These are phyloP conservation scores for Nakazawaea holstii DNA, from an alignment of 805 yeast genomes.

Conservation along the genomic window DNA sequence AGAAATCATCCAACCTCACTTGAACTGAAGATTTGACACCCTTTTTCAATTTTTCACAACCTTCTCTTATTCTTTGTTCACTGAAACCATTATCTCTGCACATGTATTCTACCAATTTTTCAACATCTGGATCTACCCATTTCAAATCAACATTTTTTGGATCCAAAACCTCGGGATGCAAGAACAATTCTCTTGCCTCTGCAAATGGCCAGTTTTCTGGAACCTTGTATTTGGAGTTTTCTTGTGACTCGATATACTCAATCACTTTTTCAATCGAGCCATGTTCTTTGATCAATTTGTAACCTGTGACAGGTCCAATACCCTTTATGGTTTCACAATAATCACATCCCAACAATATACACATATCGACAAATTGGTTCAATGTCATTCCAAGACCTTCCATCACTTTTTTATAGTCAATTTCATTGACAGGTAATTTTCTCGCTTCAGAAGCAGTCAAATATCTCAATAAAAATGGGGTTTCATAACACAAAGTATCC, in stretches of 20 bases:
- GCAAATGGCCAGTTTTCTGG: conserved; percentile 95
- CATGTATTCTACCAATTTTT: conserved; percentile 76
- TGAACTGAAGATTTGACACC: conserved; percentile 83
- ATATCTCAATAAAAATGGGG: conserved; percentile 80
- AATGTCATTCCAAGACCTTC: conserved; percentile 73
- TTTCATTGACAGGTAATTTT: conserved; percentile 87
- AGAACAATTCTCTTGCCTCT: conserved; percentile 80
- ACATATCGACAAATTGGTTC: conserved; percentile 79
- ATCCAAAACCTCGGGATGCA: conserved; percentile 72
- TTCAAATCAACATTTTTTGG: conserved; percentile 63
- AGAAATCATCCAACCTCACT: conserved; percentile 90
- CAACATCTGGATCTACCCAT: conserved; percentile 87
- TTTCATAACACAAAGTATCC: conserved; percentile 93
- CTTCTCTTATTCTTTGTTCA: conserved; percentile 86
- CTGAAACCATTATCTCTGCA: conserved; percentile 86
- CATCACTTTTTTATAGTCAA: conserved; percentile 59
- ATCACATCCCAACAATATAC: conserved; percentile 94
- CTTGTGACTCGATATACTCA: conserved; percentile 50
- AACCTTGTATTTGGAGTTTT: conserved; percentile 60
- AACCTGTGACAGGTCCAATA: conserved; percentile 93
- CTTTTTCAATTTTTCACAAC: conserved; percentile 80
- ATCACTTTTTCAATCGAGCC: conserved; percentile 76
- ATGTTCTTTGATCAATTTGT: conserved; percentile 82
- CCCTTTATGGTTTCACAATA: conserved; percentile 95
- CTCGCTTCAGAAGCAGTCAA: conserved; percentile 92